Percentiles rank a stretch among this genome's conserved stretches.
Evolutionary conservation across 2,329 filamentous ascomycete genomes (phyloP).

Genomic region (Apiospora rasikravindrae): DNA sequence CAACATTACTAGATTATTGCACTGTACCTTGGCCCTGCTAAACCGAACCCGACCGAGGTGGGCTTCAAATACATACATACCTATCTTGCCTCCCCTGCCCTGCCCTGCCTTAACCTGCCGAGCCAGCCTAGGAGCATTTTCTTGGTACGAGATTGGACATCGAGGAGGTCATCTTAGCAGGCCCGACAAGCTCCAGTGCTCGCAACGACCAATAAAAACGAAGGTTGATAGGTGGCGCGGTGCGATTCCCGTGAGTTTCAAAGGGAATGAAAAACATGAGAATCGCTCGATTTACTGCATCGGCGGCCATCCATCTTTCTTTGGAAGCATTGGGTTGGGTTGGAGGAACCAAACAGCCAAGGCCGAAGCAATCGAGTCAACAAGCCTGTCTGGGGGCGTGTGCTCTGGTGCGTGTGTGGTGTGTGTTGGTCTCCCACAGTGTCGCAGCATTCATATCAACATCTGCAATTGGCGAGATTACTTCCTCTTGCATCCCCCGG

Average conservation of each 20-base stretch:
- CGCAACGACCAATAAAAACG: neutral
- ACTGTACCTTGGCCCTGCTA: constrained; percentile 7
- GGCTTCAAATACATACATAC: neutral
- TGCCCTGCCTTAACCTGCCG: neutral
- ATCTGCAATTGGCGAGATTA: constrained; percentile 35
- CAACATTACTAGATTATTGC: neutral
- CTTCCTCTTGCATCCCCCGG: constrained; percentile 25
- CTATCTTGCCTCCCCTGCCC: neutral
- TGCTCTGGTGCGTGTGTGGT: neutral
- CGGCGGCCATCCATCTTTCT: neutral
- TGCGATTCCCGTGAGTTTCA: neutral
- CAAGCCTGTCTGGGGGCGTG: neutral
- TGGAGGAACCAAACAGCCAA: constrained; percentile 5
- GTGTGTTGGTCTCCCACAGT: constrained; percentile 23
- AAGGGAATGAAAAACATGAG: neutral
- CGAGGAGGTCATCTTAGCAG: neutral
- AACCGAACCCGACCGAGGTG: neutral
- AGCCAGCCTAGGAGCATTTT: neutral
- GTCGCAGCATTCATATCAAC: constrained; percentile 33
- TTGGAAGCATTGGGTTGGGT: neutral
- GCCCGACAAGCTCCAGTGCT: neutral
- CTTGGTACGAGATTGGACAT: neutral
- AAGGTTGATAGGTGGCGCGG: neutral
- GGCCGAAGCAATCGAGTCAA: constrained; percentile 7
- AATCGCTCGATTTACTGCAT: neutral